Percentiles rank a stretch among this genome's conserved stretches.
Conservation (phyloP, 164 flowering plant genomes). For the Dillenia suffruticosa region DNA sequence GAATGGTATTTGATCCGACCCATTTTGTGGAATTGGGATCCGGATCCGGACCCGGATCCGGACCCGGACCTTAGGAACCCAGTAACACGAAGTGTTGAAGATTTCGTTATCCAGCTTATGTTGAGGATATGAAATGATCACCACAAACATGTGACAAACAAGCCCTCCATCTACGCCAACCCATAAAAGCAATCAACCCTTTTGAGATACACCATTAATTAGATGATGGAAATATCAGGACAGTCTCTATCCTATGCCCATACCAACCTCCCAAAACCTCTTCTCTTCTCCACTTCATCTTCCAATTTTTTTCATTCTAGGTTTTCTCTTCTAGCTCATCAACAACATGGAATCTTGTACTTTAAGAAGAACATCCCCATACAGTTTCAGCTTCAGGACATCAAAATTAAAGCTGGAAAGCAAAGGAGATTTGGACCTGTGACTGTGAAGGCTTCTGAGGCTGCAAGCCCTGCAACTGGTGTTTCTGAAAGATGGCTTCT, state of each 20-base stretch:
- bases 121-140: too few relatives aligned
- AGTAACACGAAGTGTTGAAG: too few relatives aligned
- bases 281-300: constrained; percentile 14
- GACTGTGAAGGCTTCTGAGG: constrained; percentile 23
- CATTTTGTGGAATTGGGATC: too few relatives aligned
- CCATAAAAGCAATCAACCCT: too few relatives aligned
- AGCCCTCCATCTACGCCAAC: too few relatives aligned
- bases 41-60: too few relatives aligned
- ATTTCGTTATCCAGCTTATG: too few relatives aligned
- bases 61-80: too few relatives aligned
- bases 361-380: constrained; percentile 4
- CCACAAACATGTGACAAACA: too few relatives aligned
- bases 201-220: too few relatives aligned
- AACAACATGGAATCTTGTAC: constrained; percentile 7
- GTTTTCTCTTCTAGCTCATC: constrained; percentile 8
- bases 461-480: constrained; percentile 21
- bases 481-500: constrained; percentile 59
- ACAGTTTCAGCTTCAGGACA: constrained; percentile 6
- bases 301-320: constrained; percentile 11
- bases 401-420: constrained; percentile 7
- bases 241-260: constrained; percentile 11
- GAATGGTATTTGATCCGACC: too few relatives aligned
- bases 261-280: constrained; percentile 17
- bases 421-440: constrained; percentile 21
- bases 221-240: constrained; percentile 10